Conservation (phyloP, 179 eudicot species). For the Actinidia polygama region DNA sequence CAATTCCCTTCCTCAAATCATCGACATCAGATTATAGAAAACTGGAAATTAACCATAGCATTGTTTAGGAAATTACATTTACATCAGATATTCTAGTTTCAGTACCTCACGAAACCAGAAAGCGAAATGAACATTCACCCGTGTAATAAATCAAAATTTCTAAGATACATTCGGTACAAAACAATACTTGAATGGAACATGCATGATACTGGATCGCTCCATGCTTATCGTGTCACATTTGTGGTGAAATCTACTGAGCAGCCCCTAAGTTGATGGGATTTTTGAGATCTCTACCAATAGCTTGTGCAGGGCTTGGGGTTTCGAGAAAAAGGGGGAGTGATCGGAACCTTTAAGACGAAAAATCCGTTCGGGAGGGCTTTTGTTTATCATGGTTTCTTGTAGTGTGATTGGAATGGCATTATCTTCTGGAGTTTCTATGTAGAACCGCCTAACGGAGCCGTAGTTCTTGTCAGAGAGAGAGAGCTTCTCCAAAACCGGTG, state of each 20-base stretch:
- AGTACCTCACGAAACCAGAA: background rate
- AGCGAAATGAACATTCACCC: background rate
- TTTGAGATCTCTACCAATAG: constrained; percentile 76
- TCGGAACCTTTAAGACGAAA: constrained; percentile 83
- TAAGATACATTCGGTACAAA: background rate
- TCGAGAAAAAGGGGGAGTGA: constrained; percentile 96
- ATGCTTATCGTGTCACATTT: too few relatives aligned
- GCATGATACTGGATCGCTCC: background rate
- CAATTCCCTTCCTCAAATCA: too few relatives aligned
- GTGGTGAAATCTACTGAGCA: background rate
- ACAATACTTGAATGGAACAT: constrained; percentile 1
- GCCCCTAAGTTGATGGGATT: constrained; percentile 31
- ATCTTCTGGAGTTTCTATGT: constrained; percentile 78
- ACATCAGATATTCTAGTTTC: too few relatives aligned
- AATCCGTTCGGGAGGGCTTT: constrained; percentile 73
- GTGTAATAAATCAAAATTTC: background rate
- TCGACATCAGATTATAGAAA: too few relatives aligned
- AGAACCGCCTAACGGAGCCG: constrained; percentile 76
- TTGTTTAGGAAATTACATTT: too few relatives aligned
- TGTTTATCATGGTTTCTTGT: constrained; percentile 71
- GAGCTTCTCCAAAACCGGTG: constrained; percentile 84
- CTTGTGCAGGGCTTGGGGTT: constrained; percentile 91
- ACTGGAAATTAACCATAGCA: too few relatives aligned
- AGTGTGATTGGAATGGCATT: constrained; percentile 60
- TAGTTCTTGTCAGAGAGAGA: constrained; percentile 64